phyloP scores from a whole-genome alignment of 2,329 filamentous ascomycete species.

The Cryphonectria radicalis region DNA sequence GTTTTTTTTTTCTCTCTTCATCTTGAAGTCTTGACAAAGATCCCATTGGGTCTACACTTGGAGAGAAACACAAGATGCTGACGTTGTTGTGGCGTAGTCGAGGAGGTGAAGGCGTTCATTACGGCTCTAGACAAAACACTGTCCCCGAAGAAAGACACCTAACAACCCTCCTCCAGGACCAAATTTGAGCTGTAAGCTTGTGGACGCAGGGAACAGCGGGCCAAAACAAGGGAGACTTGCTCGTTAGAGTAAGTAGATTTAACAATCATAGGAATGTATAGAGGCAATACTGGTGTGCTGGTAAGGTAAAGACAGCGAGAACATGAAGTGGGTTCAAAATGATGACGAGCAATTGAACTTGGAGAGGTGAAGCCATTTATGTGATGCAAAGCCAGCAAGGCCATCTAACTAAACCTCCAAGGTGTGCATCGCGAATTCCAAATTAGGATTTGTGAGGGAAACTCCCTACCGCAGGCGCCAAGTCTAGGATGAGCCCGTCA shows the following conservation, averaged over 20 bases:
- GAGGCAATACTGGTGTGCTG: not conserved
- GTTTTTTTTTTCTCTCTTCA: slow-evolving; percentile 34
- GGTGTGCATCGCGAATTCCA: slow-evolving; percentile 10
- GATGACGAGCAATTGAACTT: not conserved
- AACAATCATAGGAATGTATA: not conserved
- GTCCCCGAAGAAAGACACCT: slow-evolving; percentile 33
- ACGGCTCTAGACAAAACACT: slow-evolving; percentile 56
- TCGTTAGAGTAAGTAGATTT: not conserved
- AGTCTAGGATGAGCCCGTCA: slow-evolving; percentile 18
- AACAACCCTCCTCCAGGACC: not conserved
- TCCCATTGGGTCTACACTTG: not conserved
- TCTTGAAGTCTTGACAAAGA: not conserved
- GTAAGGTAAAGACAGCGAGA: not conserved
- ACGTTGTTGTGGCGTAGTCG: slow-evolving; percentile 44
- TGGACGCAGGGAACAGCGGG: not conserved
- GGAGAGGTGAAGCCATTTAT: not conserved
- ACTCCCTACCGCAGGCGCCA: slow-evolving; percentile 8
- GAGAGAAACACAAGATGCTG: slow-evolving; percentile 22
- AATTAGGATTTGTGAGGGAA: not conserved
- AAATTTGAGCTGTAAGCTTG: not conserved
- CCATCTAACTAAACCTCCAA: slow-evolving; percentile 9
- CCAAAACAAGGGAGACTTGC: not conserved
- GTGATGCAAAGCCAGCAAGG: not conserved
- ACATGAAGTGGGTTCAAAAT: not conserved
- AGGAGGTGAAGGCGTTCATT: slow-evolving; percentile 59